Evolutionary conservation across 495 filamentous ascomycete species (phyloP).

Genomic region (Tuber brumale): DNA sequence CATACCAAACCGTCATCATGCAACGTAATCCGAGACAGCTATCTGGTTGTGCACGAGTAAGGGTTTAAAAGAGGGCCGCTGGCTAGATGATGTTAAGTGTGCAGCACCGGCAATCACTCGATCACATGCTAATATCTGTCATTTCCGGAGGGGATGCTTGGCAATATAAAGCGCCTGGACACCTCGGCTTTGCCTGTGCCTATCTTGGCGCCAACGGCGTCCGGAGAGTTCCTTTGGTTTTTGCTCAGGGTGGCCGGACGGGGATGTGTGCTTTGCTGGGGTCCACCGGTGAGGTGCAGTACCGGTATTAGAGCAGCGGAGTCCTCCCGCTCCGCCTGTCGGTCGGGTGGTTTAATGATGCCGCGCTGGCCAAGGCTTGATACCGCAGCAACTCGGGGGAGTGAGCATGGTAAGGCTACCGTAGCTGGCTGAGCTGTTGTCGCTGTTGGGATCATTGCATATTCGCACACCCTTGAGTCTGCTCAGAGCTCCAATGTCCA

Average conservation of each 20-base stretch:
- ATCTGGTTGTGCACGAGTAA: neutral
- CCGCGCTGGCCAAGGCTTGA: neutral
- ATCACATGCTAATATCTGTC: neutral
- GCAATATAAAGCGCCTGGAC: too few relatives aligned
- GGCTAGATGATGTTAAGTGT: neutral
- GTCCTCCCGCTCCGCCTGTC: neutral
- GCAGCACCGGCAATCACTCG: slow-evolving; percentile 4
- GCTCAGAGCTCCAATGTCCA: neutral
- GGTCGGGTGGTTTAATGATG: neutral
- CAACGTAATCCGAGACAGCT: neutral
- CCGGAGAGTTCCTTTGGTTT: neutral
- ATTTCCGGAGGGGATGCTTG: neutral
- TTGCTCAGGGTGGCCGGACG: neutral
- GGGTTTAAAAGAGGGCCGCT: neutral
- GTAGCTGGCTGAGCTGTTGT: neutral
- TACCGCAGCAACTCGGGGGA: neutral
- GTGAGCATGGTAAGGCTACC: neutral
- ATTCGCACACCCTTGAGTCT: neutral
- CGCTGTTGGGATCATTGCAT: neutral
- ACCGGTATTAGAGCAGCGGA: neutral
- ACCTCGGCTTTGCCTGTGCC: neutral
- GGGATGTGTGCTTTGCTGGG: neutral
- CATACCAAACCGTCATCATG: neutral
- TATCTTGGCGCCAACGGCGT: too few relatives aligned
- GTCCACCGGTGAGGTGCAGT: neutral